phyloP scores from a whole-genome alignment of 1,139 yeast genomes.

The Debaryomycetaceae sp. region DNA sequence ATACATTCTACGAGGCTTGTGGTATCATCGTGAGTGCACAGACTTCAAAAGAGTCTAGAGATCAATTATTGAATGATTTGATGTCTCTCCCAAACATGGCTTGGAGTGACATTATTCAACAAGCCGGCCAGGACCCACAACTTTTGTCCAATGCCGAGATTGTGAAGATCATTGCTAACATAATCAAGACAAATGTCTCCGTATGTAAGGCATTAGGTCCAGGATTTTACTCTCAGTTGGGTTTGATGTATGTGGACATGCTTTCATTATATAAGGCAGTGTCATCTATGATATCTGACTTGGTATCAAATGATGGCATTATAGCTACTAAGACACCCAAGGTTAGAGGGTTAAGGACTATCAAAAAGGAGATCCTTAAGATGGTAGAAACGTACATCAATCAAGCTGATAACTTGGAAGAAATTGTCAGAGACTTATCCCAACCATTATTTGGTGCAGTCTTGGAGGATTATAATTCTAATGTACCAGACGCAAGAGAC shows the following conservation, averaged over 20 bases:
- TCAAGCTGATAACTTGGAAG: conserved; percentile 83
- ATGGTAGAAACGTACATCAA: conserved; percentile 86
- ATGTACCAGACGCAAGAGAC: conserved; percentile 96
- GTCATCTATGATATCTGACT: conserved; percentile 78
- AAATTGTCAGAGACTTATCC: conserved; percentile 77
- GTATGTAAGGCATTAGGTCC: conserved; percentile 94
- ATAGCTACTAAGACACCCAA: conserved; percentile 94
- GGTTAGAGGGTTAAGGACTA: conserved; percentile 92
- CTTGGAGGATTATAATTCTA: conserved; percentile 81
- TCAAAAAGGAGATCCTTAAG: conserved; percentile 89
- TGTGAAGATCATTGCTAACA: conserved; percentile 88
- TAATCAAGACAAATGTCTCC: conserved; percentile 90
- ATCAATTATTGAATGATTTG: conserved; percentile 67
- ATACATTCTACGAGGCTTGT: conserved; percentile 96
- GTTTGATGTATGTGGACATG: conserved; percentile 85
- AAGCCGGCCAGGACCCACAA: conserved; percentile 87
- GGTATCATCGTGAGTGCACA: conserved; percentile 92
- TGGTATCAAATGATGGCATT: conserved; percentile 74
- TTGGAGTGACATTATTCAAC: conserved; percentile 85
- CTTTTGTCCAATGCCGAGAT: conserved; percentile 79
- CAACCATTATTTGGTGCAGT: conserved; percentile 84
- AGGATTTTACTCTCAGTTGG: conserved; percentile 85
- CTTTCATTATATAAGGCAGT: conserved; percentile 86
- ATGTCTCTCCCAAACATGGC: conserved; percentile 94
- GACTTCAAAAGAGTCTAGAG: conserved; percentile 56